Percentiles rank a stretch among this genome's conserved stretches.
Evolutionary conservation across 768 basidiomycete species (phyloP).

Genomic region (Phylloporus scabripes): DNA sequence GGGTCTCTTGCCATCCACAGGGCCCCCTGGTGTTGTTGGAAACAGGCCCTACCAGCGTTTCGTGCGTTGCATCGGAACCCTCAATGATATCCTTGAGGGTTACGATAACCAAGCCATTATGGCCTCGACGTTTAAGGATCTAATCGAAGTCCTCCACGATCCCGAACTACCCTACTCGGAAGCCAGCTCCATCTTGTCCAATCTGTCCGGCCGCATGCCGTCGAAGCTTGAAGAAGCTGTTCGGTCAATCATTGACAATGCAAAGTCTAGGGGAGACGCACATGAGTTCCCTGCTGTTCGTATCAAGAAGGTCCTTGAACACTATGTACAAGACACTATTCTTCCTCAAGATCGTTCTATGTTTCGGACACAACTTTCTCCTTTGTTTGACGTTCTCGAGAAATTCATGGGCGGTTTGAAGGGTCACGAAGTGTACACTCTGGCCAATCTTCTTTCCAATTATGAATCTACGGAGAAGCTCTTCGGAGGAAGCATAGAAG

Average conservation of each 20-base stretch:
- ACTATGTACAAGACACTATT: slow-evolving; percentile 76
- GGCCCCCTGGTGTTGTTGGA: slow-evolving; percentile 78
- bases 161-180: slow-evolving; percentile 88
- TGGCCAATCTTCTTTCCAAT: slow-evolving; percentile 69
- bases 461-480: slow-evolving; percentile 87
- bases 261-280: slow-evolving; percentile 64
- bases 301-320: slow-evolving; percentile 81
- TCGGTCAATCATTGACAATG: slow-evolving; percentile 68
- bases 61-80: slow-evolving; percentile 61
- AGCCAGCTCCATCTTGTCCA: slow-evolving; percentile 73
- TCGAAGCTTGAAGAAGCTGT: slow-evolving; percentile 84
- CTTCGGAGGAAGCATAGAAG: slow-evolving; percentile 92
- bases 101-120: slow-evolving; percentile 96
- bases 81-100: slow-evolving; percentile 91
- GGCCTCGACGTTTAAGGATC: slow-evolving; percentile 79
- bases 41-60: slow-evolving; percentile 88
- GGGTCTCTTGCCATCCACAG: slow-evolving; percentile 84
- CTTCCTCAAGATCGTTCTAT: slow-evolving; percentile 74
- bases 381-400: slow-evolving; percentile 71
- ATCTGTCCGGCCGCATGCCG: slow-evolving; percentile 91
- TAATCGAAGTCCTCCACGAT: slow-evolving; percentile 75
- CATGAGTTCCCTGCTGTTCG: slow-evolving; percentile 88
- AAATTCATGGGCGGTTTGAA: slow-evolving; percentile 80
- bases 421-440: slow-evolving; percentile 73
- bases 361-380: slow-evolving; percentile 66